Base-by-base conservation (phyloP, 331 rosid species). In the Telfairia occidentalis region DNA sequence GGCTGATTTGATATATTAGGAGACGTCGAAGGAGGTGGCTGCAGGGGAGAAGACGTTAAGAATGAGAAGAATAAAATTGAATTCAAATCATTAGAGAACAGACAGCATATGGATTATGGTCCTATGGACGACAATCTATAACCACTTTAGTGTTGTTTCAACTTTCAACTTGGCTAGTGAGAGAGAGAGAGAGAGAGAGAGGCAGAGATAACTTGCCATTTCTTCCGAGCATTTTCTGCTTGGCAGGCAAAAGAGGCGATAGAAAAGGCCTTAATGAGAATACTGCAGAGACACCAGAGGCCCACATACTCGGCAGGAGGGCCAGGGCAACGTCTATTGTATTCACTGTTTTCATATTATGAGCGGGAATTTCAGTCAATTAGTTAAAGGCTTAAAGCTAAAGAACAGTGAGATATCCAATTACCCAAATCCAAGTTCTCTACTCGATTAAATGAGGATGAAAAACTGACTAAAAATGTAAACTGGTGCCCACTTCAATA, bases 241-340 rank as follows among this genome's bases (percentile, higher is more conserved):
- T 65, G 48, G 72, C 28, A n/a, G 15, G 45, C 30, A 64, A 35
- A 37, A 37, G 72, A 40, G 72, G 19, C n/a, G 50, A 38, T 38
- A 21, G 32, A 65, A 65, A 65, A 21, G 72, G 28, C 71, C 71
- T 34, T 12, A 3, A 63, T n/a, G 45, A 34, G 71, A 63, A 15
- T 63, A 32, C 71, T 63, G 46, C 71, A 37, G 71, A 35, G 71
- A 64, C 48, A 64, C 9, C 46, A 63, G 16, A 63, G 71, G n/a
- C 72, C 73, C 73, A 66, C 73, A 66, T 12, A 40, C 73, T 64
- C 18, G 9, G 38, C 48, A 63, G 71, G 9, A 35, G 15, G 71
- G 13, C 71, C 45, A 37, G 71, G 30, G 71, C 13, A 64, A 64
- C 49, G 71, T 64, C 54, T 43, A 21, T 45, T 70, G 16, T 8